phyloP scores from a whole-genome alignment of 2,329 filamentous ascomycete genomes.

The Cladophialophora immunda region DNA sequence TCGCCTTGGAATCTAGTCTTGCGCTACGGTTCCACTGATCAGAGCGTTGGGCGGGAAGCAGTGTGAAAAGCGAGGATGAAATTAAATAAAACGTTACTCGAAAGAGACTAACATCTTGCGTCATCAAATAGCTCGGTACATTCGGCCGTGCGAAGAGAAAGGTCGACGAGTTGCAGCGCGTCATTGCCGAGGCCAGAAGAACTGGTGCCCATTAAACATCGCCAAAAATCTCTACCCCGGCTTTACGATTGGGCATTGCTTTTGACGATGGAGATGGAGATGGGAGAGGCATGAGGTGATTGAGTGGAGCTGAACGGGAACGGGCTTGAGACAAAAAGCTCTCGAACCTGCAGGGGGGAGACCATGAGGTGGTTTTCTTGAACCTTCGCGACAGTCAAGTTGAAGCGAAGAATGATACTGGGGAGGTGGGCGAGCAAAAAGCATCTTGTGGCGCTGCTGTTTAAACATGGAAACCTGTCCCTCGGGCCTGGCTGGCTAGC shows the following conservation, averaged over 20 bases:
- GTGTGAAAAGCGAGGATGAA: not conserved
- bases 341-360: not conserved
- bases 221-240: not conserved
- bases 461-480: not conserved
- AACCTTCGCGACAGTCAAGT: not conserved
- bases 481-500: not conserved
- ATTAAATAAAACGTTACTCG: not conserved
- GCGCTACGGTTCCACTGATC: not conserved
- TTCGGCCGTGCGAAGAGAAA: slow-evolving; percentile 99
- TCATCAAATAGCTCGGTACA: slow-evolving; percentile 79
- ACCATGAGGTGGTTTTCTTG: not conserved
- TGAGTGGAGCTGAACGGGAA: not conserved
- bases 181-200: slow-evolving; percentile 95
- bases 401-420: not conserved
- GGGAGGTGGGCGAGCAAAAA: not conserved
- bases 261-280: not conserved
- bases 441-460: not conserved
- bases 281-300: not conserved
- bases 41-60: not conserved
- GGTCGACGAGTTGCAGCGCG: slow-evolving; percentile 98
- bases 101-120: slow-evolving; percentile 35
- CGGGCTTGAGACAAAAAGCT: not conserved
- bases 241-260: not conserved
- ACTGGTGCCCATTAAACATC: slow-evolving; percentile 55
- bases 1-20: not conserved